Conservation (phyloP, 2,329 filamentous ascomycete genomes). For the Aspergillus fumigatus region DNA sequence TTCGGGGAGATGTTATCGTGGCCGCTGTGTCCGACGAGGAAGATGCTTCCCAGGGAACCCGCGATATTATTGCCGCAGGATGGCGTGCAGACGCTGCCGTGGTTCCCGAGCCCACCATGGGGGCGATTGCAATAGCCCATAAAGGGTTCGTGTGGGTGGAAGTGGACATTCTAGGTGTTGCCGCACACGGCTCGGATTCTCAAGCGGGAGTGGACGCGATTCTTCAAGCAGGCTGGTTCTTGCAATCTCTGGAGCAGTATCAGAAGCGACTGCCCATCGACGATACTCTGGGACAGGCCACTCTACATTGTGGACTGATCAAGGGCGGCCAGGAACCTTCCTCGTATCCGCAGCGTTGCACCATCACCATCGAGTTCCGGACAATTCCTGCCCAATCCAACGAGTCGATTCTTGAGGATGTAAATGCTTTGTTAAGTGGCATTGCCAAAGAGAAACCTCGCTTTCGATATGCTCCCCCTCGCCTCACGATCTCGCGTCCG, state of each 20-base stretch:
- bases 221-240: constrained; percentile 44
- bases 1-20: constrained; percentile 50
- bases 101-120: constrained; percentile 46
- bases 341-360: constrained; percentile 50
- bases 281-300: constrained; percentile 37
- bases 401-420: constrained; percentile 34
- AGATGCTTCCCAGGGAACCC: constrained; percentile 47
- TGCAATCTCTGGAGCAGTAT: constrained; percentile 44
- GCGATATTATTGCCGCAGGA: constrained; percentile 47
- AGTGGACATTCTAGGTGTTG: constrained; percentile 31
- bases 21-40: constrained; percentile 54
- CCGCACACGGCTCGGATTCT: constrained; percentile 35
- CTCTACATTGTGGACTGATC: constrained; percentile 47
- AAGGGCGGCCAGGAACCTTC: constrained; percentile 50
- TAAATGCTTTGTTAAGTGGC: constrained; percentile 34
- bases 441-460: constrained; percentile 29
- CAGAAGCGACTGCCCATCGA: constrained; percentile 31
- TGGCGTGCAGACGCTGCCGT: constrained; percentile 53
- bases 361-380: constrained; percentile 46
- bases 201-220: constrained; percentile 50
- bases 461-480: constrained; percentile 39
- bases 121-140: constrained; percentile 44
- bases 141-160: constrained; percentile 47
- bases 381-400: constrained; percentile 45
- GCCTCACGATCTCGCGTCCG: constrained; percentile 41